Percentiles rank a stretch among this genome's conserved stretches.
Evolutionary conservation across 106 monocot genomes (phyloP).

Genomic region (Phalaenopsis aphrodite): DNA sequence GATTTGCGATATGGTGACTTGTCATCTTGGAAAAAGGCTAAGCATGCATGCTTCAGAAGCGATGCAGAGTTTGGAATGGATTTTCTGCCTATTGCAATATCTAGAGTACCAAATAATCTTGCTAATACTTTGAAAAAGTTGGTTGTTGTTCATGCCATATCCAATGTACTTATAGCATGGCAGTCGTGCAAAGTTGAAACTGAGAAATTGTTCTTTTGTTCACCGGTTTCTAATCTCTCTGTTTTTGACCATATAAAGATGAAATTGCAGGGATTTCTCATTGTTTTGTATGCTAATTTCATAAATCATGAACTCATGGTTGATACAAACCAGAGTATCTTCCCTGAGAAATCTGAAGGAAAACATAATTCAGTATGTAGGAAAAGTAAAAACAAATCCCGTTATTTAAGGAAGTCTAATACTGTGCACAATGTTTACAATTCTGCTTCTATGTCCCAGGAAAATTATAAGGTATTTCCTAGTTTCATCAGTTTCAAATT

Average conservation of each 20-base stretch:
- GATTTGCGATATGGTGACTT: constrained; percentile 11
- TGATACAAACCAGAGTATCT: constrained; percentile 31
- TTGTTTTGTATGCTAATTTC: constrained; percentile 43
- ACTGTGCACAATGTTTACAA: constrained; percentile 28
- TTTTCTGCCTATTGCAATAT: constrained; percentile 16
- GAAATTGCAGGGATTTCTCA: constrained; percentile 54
- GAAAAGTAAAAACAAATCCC: constrained; percentile 49
- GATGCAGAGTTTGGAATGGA: constrained; percentile 25
- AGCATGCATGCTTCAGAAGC: constrained; percentile 19
- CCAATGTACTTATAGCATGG: constrained; percentile 24
- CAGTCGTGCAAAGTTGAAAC: constrained; percentile 21
- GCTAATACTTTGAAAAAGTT: constrained; percentile 34
- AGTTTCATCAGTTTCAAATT: neutral
- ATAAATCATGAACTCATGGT: constrained; percentile 64
- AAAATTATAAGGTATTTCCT: constrained; percentile 15
- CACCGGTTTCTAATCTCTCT: constrained; percentile 37
- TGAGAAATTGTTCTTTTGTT: constrained; percentile 58
- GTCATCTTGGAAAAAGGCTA: constrained; percentile 18
- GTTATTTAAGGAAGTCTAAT: constrained; percentile 30
- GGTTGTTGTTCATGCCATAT: constrained; percentile 50
- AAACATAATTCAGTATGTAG: constrained; percentile 12
- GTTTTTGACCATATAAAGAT: constrained; percentile 49
- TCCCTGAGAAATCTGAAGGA: constrained; percentile 26
- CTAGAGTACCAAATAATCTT: constrained; percentile 23
- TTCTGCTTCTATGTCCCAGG: constrained; percentile 11